Conservation (phyloP, 257 asterid species). For the Solanum piurae region DNA sequence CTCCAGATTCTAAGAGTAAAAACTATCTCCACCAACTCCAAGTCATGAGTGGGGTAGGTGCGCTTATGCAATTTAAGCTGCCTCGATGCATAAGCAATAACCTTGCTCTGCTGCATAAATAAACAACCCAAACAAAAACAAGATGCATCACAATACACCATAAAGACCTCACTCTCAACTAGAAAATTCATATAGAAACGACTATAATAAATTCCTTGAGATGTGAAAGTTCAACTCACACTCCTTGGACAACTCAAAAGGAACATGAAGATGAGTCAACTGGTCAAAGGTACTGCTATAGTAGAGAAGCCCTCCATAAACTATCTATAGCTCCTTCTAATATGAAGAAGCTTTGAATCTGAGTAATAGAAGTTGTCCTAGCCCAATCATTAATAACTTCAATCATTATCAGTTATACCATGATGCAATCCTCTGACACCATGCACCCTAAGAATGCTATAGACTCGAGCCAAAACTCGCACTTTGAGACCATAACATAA, state of each 20-base stretch:
- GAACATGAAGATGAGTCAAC: not conserved
- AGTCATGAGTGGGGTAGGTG: not conserved
- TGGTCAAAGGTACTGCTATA: not conserved
- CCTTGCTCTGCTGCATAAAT: not conserved
- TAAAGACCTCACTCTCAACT: not conserved
- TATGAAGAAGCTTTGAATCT: not conserved
- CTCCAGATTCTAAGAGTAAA: too few species aligned
- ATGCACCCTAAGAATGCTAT: not conserved
- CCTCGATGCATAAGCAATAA: not conserved
- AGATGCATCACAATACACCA: not conserved
- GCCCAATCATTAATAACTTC: not conserved
- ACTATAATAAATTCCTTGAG: not conserved
- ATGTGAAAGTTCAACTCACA: not conserved
- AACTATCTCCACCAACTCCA: not conserved
- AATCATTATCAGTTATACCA: not conserved
- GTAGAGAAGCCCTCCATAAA: not conserved
- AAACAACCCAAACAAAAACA: not conserved
- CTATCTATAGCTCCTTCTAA: not conserved
- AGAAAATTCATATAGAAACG: not conserved
- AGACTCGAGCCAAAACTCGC: not conserved
- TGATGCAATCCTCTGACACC: not conserved
- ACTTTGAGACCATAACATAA: not conserved
- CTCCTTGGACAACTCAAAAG: not conserved
- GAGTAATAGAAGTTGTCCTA: not conserved
- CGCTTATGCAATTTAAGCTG: not conserved